Conservation (phyloP, 148 eudicot species). For the Camellia granthamiana region DNA sequence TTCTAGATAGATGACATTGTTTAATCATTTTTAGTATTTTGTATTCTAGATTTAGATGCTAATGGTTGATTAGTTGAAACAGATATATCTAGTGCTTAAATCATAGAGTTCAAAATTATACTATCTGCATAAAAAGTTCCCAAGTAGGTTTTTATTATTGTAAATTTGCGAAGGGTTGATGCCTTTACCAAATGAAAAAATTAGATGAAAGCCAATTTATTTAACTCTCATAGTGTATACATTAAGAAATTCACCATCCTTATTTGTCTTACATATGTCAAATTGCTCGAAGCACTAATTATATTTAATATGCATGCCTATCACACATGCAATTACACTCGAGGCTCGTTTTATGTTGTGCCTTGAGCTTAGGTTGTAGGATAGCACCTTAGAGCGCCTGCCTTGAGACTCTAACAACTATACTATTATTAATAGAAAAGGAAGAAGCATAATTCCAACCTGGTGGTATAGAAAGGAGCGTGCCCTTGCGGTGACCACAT, state of each 20-base stretch:
- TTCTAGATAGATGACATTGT: not conserved
- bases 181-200: not conserved
- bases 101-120: not conserved
- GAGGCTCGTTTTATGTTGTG: not conserved
- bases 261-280: not conserved
- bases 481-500: conserved; percentile 78
- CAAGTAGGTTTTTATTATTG: not conserved
- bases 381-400: not conserved
- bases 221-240: not conserved
- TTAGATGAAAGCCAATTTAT: not conserved
- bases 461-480: conserved; percentile 97
- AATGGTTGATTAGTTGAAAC: not conserved
- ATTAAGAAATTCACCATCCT: not conserved
- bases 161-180: not conserved
- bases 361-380: not conserved
- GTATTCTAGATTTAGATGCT: not conserved
- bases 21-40: not conserved
- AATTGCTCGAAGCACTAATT: not conserved
- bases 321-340: not conserved
- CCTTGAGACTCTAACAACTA: not conserved
- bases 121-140: not conserved
- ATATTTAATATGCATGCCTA: not conserved
- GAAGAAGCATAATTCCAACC: conserved; percentile 41
- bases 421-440: not conserved
- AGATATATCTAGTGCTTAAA: not conserved